Base-by-base conservation (phyloP, 2,329 filamentous ascomycete genomes). In the Diplodia sapinea region DNA sequence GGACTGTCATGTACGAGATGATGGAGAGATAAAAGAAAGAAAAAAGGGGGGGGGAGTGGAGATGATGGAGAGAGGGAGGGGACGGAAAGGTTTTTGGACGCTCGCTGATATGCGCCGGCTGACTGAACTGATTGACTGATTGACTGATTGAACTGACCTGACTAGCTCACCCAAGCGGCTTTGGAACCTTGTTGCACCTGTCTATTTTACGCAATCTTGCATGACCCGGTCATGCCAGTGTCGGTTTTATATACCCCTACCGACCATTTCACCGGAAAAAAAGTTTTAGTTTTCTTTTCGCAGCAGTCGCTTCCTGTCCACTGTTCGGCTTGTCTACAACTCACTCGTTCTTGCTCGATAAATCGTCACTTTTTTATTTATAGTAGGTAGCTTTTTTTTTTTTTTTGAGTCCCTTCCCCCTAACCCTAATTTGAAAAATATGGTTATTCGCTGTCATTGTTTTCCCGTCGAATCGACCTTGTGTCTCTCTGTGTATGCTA, bases 341-440 rank as follows among this genome's bases (percentile, higher is more conserved):
- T 49, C 40, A n/a, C 26, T 61, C 29, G 47, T 33, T 33, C 13
- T 33, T 49, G 47, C 47, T 49, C 6, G 23, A n/a, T 49, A 47
- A 47, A 20, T 20, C 31, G 9, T 12, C 4, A n/a, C 13, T 31
- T 31, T 43, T 26, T 29, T 49, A 36, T 61, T 63, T 38, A 63
- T 38, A 51, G 59, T 63, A 63, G 47, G 59, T 50, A 51, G 31
- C 54, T 56, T 56, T 31, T 31, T 33, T 33, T 33, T 26, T 26
- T 26, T 3, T 26, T 23, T 31, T 36, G 52, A 36, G 50, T 13
- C 11, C 5, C 6, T 33, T 31, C 17, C 43, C 43, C 59, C 23
- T 26, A 26, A 26, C 23, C 59, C 59, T 63, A 63, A 63, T 63
- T 43, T 59, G 55, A 56, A 43, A 43, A 43, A 59, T 59, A 59